Percentiles rank a stretch among this genome's conserved stretches.
Evolutionary conservation across 1,284 basidiomycete genomes (phyloP).

Genomic region (Irpex rosettiformis): DNA sequence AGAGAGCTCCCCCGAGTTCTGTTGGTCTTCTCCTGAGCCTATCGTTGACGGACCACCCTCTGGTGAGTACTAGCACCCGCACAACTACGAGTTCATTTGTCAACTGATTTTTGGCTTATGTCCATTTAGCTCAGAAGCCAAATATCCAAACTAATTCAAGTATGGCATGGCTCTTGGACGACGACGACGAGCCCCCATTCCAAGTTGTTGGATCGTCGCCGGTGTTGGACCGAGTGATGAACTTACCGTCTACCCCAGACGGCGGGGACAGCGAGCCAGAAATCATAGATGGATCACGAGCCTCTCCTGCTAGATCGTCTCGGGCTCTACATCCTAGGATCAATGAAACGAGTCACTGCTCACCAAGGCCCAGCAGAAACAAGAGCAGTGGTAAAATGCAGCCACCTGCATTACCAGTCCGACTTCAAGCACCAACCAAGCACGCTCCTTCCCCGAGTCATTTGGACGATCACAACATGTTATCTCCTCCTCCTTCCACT

Average conservation of each 20-base stretch:
- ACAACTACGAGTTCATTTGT: neutral
- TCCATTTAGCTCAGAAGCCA: too few relatives aligned
- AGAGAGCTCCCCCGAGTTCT: constrained; percentile 9
- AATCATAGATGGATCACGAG: constrained; percentile 3
- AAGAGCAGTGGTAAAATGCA: constrained; percentile 30
- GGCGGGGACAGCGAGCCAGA: constrained; percentile 9
- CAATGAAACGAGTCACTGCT: neutral
- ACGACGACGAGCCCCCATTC: constrained; percentile 38
- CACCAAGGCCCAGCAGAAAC: neutral
- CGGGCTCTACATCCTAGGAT: neutral
- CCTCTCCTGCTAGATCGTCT: too few relatives aligned
- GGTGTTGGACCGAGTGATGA: constrained; percentile 9
- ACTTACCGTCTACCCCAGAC: neutral
- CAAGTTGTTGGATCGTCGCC: constrained; percentile 51
- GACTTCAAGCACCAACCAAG: constrained; percentile 16
- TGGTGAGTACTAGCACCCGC: neutral
- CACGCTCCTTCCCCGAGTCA: constrained; percentile 10
- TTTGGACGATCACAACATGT: neutral
- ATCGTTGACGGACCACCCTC: neutral
- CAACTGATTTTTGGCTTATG: too few relatives aligned
- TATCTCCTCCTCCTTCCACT: constrained; percentile 36
- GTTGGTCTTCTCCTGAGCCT: constrained; percentile 2
- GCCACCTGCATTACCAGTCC: constrained; percentile 38
- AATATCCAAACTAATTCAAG: constrained; percentile 21
- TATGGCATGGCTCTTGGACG: constrained; percentile 63